Base-by-base conservation (phyloP, 805 yeast genomes). In the Candida ulmi region DNA sequence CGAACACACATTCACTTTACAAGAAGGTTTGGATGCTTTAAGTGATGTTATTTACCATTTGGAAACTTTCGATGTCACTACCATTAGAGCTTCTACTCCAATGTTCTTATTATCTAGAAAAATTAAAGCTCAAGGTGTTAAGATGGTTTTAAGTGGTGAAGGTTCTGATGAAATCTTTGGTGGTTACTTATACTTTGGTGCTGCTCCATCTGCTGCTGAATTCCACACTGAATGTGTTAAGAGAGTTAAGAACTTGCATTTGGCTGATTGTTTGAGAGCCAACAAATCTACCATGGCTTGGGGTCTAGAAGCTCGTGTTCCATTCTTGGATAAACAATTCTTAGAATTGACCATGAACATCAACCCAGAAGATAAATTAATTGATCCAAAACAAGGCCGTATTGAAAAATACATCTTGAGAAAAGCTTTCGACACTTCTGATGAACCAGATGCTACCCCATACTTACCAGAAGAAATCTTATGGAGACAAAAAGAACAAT, bases 401-500 rank as follows among this genome's bases (percentile, higher is more conserved):
- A 93, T 93, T 59, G 99, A 93, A 71, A 93, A 93, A 71, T 88
- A 93, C 83, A 79, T 87, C 50, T 72, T 93, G 56, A 86, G 99
- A 75, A 91, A 91, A 76, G 99, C 99, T 27, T 93, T 93, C 61
- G 98, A 93, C 67, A 90, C 95, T 38, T 66, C 78, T 39, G 95
- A 85, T 60, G 95, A 86, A 47, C 88, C 95, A 44, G 57, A 60
- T 35, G 78, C 64, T 42, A 72, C 77, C 59, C 95, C 96, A 55
- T 93, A 93, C 74, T 77, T 93, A 62, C 99, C 99, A 47, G 79
- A 84, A 42, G 98, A 93, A 70, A 91, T 93, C 60, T 73, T 93
- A 60, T 93, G 97, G 97, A 87, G 99, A 78, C 99, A 93, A 74
- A 93, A 93, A 80, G 99, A 93, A 72, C 99, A 93, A 71, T 93